phyloP scores from a whole-genome alignment of 805 yeast species.

The Kregervanrija fluxuum region DNA sequence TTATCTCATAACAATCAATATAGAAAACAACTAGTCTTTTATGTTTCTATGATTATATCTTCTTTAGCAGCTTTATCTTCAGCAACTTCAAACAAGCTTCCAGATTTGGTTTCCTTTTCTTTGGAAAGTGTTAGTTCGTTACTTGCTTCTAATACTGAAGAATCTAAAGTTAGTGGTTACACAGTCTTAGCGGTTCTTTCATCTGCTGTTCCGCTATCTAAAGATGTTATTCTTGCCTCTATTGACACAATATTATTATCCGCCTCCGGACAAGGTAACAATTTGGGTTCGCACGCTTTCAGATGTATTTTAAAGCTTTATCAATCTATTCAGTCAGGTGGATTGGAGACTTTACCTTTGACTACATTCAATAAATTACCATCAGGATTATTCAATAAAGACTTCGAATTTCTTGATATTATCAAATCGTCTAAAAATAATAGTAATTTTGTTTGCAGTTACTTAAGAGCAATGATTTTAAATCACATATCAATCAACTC shows the following conservation, averaged over 20 bases:
- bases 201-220: constrained; percentile 60
- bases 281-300: constrained; percentile 32
- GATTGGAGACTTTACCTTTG: constrained; percentile 22
- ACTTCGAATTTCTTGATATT: constrained; percentile 15
- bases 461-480: constrained; percentile 20
- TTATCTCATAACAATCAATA: constrained; percentile 51
- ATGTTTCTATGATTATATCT: constrained; percentile 64
- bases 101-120: constrained; percentile 46
- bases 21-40: constrained; percentile 69
- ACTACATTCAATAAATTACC: constrained; percentile 19
- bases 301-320: constrained; percentile 40
- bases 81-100: constrained; percentile 31
- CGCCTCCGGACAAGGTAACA: constrained; percentile 12
- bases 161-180: constrained; percentile 76
- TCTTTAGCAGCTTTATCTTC: constrained; percentile 58
- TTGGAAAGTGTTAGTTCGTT: constrained; percentile 54
- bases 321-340: constrained; percentile 35
- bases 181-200: constrained; percentile 73
- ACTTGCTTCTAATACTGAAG: constrained; percentile 40
- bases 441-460: constrained; percentile 23
- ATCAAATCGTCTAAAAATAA: constrained; percentile 12
- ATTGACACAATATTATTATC: constrained; percentile 43
- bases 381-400: constrained; percentile 9
- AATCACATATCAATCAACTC: constrained; percentile 9
- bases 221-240: constrained; percentile 51